These are phyloP conservation scores for Pichia nakasei DNA, from an alignment of 805 yeast species.

Conservation along the genomic window DNA sequence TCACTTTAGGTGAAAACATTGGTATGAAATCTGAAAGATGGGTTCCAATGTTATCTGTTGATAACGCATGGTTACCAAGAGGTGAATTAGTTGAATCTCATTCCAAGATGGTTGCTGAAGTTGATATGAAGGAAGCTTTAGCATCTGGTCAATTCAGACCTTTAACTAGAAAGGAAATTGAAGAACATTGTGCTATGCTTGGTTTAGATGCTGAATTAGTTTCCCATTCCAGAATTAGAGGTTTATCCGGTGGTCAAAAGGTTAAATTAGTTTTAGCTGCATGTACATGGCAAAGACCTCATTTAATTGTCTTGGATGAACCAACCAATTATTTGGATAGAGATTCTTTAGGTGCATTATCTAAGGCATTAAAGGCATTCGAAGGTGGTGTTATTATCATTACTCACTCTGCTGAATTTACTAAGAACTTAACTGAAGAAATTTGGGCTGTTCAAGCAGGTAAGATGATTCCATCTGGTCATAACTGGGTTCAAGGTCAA, in stretches of 20 bases:
- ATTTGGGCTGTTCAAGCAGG: constrained; percentile 99
- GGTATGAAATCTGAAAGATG: constrained; percentile 99
- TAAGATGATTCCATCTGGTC: constrained; percentile 99
- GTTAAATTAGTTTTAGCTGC: constrained; percentile 99
- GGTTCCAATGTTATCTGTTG: constrained; percentile 99
- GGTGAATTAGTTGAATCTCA: constrained; percentile 96
- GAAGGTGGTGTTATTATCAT: constrained; percentile 99
- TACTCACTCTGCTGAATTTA: constrained; percentile 99
- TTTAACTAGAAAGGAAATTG: constrained; percentile 99
- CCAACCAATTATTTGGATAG: constrained; percentile 99
- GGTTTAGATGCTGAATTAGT: constrained; percentile 99
- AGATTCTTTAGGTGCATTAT: constrained; percentile 98
- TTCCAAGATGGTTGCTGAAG: constrained; percentile 99
- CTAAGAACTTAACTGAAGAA: constrained; percentile 98
- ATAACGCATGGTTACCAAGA: constrained; percentile 99
- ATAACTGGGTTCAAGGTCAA: constrained; percentile 99
- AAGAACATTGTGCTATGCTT: constrained; percentile 96
- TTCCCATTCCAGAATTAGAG: constrained; percentile 99
- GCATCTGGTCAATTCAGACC: constrained; percentile 99
- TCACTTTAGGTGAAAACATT: constrained; percentile 95
- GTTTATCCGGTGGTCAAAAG: constrained; percentile 99
- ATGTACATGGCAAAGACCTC: constrained; percentile 99
- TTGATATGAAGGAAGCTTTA: constrained; percentile 99
- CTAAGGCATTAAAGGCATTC: constrained; percentile 97
- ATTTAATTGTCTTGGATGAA: constrained; percentile 97